Evolutionary conservation across 306 rosid species (phyloP).

Genomic region (Cicer chorassanicum): DNA sequence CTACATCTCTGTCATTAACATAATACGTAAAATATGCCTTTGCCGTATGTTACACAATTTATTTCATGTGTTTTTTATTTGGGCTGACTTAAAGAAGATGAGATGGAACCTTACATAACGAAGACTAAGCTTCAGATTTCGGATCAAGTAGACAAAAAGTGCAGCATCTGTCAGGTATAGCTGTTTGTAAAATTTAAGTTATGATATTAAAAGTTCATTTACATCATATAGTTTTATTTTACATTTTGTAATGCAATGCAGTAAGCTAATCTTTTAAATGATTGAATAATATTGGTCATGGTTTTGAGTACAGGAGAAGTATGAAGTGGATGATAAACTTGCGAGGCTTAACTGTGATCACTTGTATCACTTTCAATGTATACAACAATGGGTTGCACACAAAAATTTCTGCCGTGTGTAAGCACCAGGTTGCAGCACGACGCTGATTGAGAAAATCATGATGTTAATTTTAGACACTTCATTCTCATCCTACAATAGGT

Average conservation of each 20-base stretch:
- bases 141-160: slow-evolving; percentile 63
- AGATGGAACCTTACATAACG: slow-evolving; percentile 61
- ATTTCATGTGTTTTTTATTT: too few species aligned
- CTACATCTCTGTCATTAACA: too few species aligned
- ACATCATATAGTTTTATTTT: neutral
- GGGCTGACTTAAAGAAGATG: slow-evolving; percentile 62
- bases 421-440: slow-evolving; percentile 67
- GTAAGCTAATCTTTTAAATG: slow-evolving; percentile 1
- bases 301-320: slow-evolving; percentile 73
- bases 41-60: too few species aligned
- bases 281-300: slow-evolving; percentile 16
- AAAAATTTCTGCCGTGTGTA: slow-evolving; percentile 92
- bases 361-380: slow-evolving; percentile 71
- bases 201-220: neutral
- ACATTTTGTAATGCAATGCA: neutral
- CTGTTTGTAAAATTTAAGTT: slow-evolving; percentile 3
- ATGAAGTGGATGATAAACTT: slow-evolving; percentile 72
- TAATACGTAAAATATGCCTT: too few species aligned
- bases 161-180: slow-evolving; percentile 88
- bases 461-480: slow-evolving; percentile 18
- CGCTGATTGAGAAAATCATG: slow-evolving; percentile 40
- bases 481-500: slow-evolving; percentile 48
- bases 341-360: slow-evolving; percentile 89
- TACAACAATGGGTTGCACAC: slow-evolving; percentile 82
- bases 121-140: slow-evolving; percentile 55